Conservation (phyloP, 1,139 yeast species). For the Yamadazyma songkhlaensis region DNA sequence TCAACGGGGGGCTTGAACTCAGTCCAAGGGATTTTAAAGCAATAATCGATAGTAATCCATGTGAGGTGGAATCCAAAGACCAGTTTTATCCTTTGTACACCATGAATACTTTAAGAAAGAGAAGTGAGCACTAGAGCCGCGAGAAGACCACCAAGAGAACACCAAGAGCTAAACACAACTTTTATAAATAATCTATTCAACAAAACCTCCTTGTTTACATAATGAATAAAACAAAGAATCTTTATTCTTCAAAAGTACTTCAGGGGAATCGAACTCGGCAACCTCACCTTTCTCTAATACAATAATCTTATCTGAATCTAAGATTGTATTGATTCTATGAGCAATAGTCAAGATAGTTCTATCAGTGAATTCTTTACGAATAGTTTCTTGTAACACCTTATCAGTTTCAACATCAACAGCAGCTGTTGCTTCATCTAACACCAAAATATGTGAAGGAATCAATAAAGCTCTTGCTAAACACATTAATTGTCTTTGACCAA, state of each 20-base stretch:
- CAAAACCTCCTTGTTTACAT: slow-evolving; percentile 65
- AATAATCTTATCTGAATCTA: slow-evolving; percentile 86
- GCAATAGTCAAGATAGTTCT: slow-evolving; percentile 94
- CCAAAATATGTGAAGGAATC: slow-evolving; percentile 73
- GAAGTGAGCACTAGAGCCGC: slow-evolving; percentile 73
- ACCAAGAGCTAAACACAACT: too few species aligned
- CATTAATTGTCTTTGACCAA: slow-evolving; percentile 90
- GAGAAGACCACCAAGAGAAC: too few species aligned
- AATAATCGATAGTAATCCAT: slow-evolving; percentile 24
- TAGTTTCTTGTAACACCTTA: slow-evolving; percentile 79
- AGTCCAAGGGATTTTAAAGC: slow-evolving; percentile 9
- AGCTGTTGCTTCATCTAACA: slow-evolving; percentile 95
- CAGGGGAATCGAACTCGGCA: slow-evolving; percentile 85
- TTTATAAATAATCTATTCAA: slow-evolving; percentile 13
- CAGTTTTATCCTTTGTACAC: slow-evolving; percentile 66
- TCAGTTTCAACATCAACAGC: slow-evolving; percentile 98
- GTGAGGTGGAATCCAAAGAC: slow-evolving; percentile 33
- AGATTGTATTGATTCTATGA: slow-evolving; percentile 87
- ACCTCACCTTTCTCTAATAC: slow-evolving; percentile 85
- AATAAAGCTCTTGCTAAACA: slow-evolving; percentile 86
- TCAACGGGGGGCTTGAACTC: slow-evolving; percentile 12
- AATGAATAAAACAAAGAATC: slow-evolving; percentile 75
- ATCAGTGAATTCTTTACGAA: slow-evolving; percentile 78
- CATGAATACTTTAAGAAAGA: slow-evolving; percentile 66
- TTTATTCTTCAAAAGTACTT: slow-evolving; percentile 58